A percentile compares a stretch with the other conserved stretches of the same genome.
phyloP scores from a whole-genome alignment of 1,139 yeast genomes.

The Magnusiomyces suaveolens region DNA sequence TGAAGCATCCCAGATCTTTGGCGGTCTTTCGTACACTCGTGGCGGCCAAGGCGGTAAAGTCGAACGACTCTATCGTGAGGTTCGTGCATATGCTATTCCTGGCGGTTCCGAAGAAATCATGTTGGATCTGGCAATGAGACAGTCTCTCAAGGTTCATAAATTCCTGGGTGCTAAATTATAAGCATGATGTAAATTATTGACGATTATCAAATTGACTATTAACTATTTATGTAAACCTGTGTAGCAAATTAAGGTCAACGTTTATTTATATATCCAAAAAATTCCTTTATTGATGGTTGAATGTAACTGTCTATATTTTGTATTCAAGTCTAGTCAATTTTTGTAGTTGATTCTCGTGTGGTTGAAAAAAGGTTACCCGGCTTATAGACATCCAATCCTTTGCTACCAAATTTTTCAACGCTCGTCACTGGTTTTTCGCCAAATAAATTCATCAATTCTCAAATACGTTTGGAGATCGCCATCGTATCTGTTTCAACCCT shows the following conservation, averaged over 20 bases:
- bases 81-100: slow-evolving; percentile 38
- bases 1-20: slow-evolving; percentile 39
- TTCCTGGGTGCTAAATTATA: slow-evolving; percentile 35
- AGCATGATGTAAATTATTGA: slow-evolving; percentile 3
- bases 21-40: slow-evolving; percentile 38
- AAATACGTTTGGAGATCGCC: no score
- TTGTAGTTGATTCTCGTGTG: no score
- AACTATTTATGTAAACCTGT: no score
- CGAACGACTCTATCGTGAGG: slow-evolving; percentile 38
- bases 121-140: slow-evolving; percentile 37
- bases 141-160: slow-evolving; percentile 35
- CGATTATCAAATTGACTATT: no score
- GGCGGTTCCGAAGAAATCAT: slow-evolving; percentile 41
- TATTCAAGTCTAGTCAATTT: no score
- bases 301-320: neutral
- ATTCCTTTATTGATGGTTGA: no score
- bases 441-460: no score
- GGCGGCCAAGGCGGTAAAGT: slow-evolving; percentile 39
- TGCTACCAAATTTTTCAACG: neutral
- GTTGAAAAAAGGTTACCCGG: neutral
- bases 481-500: no score
- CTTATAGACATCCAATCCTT: neutral
- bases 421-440: no score
- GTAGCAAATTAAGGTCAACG: no score
- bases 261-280: no score